Evolutionary conservation across 2,329 filamentous ascomycete species (phyloP), one percentile per base, ranked within the genome.

Genomic region (Cladophialophora bantiana): DNA sequence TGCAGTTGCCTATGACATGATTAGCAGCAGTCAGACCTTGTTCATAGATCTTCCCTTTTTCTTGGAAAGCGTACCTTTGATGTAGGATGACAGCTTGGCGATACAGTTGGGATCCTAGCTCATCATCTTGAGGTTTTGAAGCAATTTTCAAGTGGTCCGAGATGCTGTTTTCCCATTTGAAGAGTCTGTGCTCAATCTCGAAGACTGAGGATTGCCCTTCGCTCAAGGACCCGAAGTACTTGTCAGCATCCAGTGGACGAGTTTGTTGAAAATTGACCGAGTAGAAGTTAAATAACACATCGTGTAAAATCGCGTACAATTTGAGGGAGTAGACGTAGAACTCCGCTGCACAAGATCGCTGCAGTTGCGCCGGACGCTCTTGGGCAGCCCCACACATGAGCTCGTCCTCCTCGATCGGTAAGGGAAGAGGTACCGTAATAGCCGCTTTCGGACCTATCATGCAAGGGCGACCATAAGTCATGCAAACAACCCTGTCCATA

Each of bases 401-500:
- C 20, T 73, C 74, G 35, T 78, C 76, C 45, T 78, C 77, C 15
- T 78, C 77, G 4, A 78, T 67, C 3, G 71, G 70, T 0, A 62
- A 59, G 3, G 77, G 77, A 12, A 78, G 31, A 0, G 77, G 76
- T 7, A 78, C 75, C 0, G 70, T 69, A 3, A 68, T 71, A 35
- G 70, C 72, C 0, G 74, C 73, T 1, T 66, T 67, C 64, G 73
- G 74, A 5, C 75, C 75, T 42, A 79, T 76, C 77, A 78, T 77
- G 4, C 75, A 73, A 1, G 77, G 77, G 7, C 77, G 76, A 18
- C 77, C 76, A 62, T 77, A 78, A 7, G 74, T 77, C 77, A 78
- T 78, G 9, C 77, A 76, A n/a, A 78, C 74, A 0, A 78, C 74
- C 4, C 77, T 70, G 53, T 79, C 77, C 75, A 78, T 77, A 2